Base-by-base conservation (phyloP, 2,329 filamentous ascomycete genomes). In the Fusarium zealandicum region DNA sequence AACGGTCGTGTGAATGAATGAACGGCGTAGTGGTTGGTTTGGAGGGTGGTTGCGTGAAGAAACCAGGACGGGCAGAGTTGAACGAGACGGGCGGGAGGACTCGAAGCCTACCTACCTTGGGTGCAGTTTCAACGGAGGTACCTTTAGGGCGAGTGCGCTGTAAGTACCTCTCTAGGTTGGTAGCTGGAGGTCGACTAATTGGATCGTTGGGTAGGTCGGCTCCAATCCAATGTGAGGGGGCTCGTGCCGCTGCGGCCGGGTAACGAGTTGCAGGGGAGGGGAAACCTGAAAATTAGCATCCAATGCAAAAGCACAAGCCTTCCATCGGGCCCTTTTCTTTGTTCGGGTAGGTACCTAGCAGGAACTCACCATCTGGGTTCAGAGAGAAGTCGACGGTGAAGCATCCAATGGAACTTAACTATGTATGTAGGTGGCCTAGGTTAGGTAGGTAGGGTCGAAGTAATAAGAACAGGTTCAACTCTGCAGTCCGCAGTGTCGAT, bases 181-280 rank as follows among this genome's bases (percentile, higher is more conserved):
- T n/a, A n/a, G n/a, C n/a, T n/a, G n/a, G n/a, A n/a, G 37, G 48
- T 10, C 30, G 10, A 36, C 33, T 36, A 16, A 17, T 25, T 20
- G 20, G 17, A 10, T 33, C 32, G 13, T 22, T 17, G 40, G 52
- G 39, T 44, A 32, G 33, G 45, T 46, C 56, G 53, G 41, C 43
- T 42, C 17, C 17, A 31, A 3, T 41, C 41, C 42, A 37, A 47
- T 48, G 41, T 52, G 52, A 57, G 51, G 53, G 53, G 52, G 54
- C 50, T 45, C 41, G 59, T 55, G 52, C 53, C 46, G 52, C 52
- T 45, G 37, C 51, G 37, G 37, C 48, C 43, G 30, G 61, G 58
- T 64, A 64, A 64, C 28, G 10, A 62, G 49, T 61, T 37, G 57
- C 40, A 61, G 40, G 40, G 33, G 40, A 37, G 42, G 46, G 31